Evolutionary conservation across 2,329 filamentous ascomycete species (phyloP).

Genomic region (Talaromyces sp.): DNA sequence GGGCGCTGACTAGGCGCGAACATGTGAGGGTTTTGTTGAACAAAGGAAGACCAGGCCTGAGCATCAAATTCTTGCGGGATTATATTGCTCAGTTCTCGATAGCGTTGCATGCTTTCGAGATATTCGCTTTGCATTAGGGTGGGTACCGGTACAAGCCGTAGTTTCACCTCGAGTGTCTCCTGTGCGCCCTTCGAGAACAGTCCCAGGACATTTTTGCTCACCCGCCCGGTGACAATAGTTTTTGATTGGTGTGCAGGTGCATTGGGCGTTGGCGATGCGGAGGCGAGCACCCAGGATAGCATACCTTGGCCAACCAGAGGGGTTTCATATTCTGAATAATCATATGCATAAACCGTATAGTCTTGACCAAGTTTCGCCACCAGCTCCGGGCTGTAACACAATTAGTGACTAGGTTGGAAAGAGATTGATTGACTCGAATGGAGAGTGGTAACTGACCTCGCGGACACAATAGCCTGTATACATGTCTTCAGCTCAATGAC

Average conservation of each 20-base stretch:
- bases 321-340: slow-evolving; percentile 91
- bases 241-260: slow-evolving; percentile 60
- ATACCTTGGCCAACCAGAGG: slow-evolving; percentile 94
- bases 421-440: not conserved
- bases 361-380: slow-evolving; percentile 69
- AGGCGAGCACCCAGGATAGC: slow-evolving; percentile 75
- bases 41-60: slow-evolving; percentile 73
- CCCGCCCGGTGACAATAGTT: slow-evolving; percentile 75
- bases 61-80: slow-evolving; percentile 63
- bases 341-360: slow-evolving; percentile 95
- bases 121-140: slow-evolving; percentile 62
- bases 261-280: slow-evolving; percentile 55
- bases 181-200: slow-evolving; percentile 75
- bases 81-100: slow-evolving; percentile 56
- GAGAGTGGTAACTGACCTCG: slow-evolving; percentile 47
- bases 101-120: slow-evolving; percentile 58
- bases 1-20: slow-evolving; percentile 26
- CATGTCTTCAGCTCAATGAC: slow-evolving; percentile 84
- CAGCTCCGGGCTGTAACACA: slow-evolving; percentile 72
- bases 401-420: slow-evolving; percentile 1
- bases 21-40: slow-evolving; percentile 64
- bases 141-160: slow-evolving; percentile 77
- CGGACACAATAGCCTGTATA: slow-evolving; percentile 72
- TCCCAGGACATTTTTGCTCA: slow-evolving; percentile 80
- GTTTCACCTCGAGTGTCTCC: slow-evolving; percentile 88